phyloP scores from a whole-genome alignment of 441 rosid species.

The Populus hybrid region DNA sequence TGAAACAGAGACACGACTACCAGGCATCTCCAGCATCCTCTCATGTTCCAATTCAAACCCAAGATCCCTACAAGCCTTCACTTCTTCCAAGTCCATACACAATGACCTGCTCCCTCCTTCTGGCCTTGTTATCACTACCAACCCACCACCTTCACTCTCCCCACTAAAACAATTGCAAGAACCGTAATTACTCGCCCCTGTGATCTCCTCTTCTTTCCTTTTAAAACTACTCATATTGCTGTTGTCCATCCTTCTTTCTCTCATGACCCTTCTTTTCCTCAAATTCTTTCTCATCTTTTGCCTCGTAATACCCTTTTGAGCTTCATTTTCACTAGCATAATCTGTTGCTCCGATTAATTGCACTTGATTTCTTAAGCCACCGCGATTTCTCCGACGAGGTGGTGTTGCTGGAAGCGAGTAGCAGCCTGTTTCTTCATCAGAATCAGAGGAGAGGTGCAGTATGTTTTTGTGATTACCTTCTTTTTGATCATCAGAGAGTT shows the following conservation, averaged over 20 bases:
- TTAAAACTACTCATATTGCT: neutral
- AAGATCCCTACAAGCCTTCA: constrained; percentile 77
- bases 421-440: constrained; percentile 44
- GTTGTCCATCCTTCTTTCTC: constrained; percentile 18
- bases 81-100: constrained; percentile 74
- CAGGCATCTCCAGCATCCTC: constrained; percentile 52
- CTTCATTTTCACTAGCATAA: constrained; percentile 72
- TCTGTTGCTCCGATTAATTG: constrained; percentile 34
- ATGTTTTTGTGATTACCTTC: constrained; percentile 23
- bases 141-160: constrained; percentile 46
- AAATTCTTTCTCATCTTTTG: constrained; percentile 26
- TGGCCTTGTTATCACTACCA: constrained; percentile 66
- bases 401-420: constrained; percentile 59
- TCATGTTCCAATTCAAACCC: constrained; percentile 79
- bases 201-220: constrained; percentile 21
- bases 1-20: constrained; percentile 43
- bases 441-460: constrained; percentile 41
- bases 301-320: constrained; percentile 17
- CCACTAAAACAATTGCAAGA: constrained; percentile 35
- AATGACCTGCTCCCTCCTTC: constrained; percentile 63
- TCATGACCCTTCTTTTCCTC: constrained; percentile 25
- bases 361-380: constrained; percentile 3
- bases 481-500: constrained; percentile 46
- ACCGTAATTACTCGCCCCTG: constrained; percentile 12
- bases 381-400: constrained; percentile 33